Conservation (phyloP, 2,329 filamentous ascomycete genomes). For the Dryadomyces quercus-mongolicae region DNA sequence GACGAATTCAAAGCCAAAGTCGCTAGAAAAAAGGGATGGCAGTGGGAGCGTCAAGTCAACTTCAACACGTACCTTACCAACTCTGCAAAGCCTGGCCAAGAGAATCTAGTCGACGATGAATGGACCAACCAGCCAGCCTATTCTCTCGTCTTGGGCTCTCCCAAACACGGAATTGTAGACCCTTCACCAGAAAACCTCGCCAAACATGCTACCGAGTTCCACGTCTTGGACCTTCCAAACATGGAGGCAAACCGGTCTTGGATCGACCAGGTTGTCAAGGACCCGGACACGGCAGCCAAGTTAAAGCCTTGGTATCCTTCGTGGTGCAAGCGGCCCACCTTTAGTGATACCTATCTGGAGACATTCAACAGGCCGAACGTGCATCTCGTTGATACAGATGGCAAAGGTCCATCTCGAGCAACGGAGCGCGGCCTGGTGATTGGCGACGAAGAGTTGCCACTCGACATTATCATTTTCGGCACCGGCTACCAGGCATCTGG, state of each 20-base stretch:
- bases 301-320: constrained; percentile 48
- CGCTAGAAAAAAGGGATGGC: constrained; percentile 33
- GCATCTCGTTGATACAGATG: constrained; percentile 46
- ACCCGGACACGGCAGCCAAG: constrained; percentile 34
- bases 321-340: constrained; percentile 53
- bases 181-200: not conserved
- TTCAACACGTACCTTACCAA: constrained; percentile 26
- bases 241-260: constrained; percentile 32
- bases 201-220: constrained; percentile 20
- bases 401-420: constrained; percentile 33
- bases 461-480: constrained; percentile 2
- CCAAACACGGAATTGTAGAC: not conserved
- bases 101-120: constrained; percentile 34
- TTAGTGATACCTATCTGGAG: constrained; percentile 46
- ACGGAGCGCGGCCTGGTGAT: constrained; percentile 32
- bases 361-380: constrained; percentile 49
- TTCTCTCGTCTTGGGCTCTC: constrained; percentile 19
- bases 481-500: not conserved
- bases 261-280: constrained; percentile 37
- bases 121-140: constrained; percentile 31
- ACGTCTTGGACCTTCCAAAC: constrained; percentile 27
- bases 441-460: not conserved
- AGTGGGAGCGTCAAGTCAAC: constrained; percentile 31
- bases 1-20: constrained; percentile 20
- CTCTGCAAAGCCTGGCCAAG: constrained; percentile 17